Evolutionary conservation across 2,329 filamentous ascomycete genomes (phyloP).

Genomic region (Alternaria hordeiaustralica): DNA sequence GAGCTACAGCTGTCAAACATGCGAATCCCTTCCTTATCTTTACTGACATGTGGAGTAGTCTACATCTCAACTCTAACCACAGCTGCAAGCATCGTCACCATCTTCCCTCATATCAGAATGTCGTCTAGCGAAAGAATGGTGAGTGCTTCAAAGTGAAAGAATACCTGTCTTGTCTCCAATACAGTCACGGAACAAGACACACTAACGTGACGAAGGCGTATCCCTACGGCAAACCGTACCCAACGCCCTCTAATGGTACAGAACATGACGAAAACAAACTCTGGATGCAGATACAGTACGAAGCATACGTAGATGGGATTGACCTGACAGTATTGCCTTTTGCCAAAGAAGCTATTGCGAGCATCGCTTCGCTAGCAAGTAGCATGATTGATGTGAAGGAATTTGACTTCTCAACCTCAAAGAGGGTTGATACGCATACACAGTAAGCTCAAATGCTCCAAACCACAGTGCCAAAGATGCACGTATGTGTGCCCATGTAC

Average conservation of each 20-base stretch:
- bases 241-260: not conserved
- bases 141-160: not conserved
- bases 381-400: not conserved
- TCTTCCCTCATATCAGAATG: not conserved
- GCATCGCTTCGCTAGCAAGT: slow-evolving; percentile 32
- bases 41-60: not conserved
- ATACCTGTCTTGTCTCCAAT: not conserved
- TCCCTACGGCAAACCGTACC: not conserved
- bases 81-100: not conserved
- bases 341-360: slow-evolving; percentile 33
- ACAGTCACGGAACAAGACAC: too few relatives aligned
- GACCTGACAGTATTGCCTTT: slow-evolving; percentile 41
- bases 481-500: too few relatives aligned
- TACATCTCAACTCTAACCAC: not conserved
- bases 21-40: not conserved
- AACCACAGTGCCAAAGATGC: too few relatives aligned
- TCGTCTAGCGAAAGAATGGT: not conserved
- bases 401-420: slow-evolving; percentile 24
- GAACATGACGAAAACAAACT: not conserved
- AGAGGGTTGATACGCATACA: slow-evolving; percentile 45
- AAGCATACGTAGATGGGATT: slow-evolving; percentile 27
- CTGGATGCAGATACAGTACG: slow-evolving; percentile 18
- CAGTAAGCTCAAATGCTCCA: slow-evolving; percentile 18
- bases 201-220: not conserved
- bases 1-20: not conserved